A percentile compares a stretch with the other conserved stretches of the same genome.
Conservation (phyloP, 2,329 filamentous ascomycete species). For the Nannizziopsis arthrosporioides region DNA sequence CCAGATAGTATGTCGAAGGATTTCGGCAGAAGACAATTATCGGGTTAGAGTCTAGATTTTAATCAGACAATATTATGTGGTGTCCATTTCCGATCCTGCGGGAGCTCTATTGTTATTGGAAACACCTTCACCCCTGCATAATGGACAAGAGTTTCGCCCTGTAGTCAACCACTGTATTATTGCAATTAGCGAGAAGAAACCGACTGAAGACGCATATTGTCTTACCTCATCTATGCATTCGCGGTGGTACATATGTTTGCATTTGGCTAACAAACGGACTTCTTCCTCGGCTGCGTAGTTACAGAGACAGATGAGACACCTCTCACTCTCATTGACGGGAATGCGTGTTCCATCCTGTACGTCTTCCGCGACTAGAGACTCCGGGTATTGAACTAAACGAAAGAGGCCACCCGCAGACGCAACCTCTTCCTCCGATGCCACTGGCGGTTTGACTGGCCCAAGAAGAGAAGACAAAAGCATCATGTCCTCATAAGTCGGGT, state of each 20-base stretch:
- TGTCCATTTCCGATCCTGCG: not conserved
- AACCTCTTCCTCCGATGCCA: constrained; percentile 54
- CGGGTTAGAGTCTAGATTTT: too few species aligned
- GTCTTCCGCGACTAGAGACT: constrained; percentile 39
- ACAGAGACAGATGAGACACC: constrained; percentile 55
- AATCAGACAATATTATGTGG: not conserved
- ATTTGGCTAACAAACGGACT: constrained; percentile 49
- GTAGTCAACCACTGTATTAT: constrained; percentile 56
- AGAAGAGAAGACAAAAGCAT: constrained; percentile 55
- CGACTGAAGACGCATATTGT: constrained; percentile 9
- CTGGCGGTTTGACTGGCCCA: constrained; percentile 56
- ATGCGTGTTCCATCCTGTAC: constrained; percentile 29
- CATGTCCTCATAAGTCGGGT: constrained; percentile 62
- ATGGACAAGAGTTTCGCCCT: constrained; percentile 52
- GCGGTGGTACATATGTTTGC: constrained; percentile 55
- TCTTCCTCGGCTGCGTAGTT: constrained; percentile 54
- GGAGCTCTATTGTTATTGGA: constrained; percentile 20
- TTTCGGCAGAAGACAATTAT: not conserved
- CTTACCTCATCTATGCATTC: constrained; percentile 59
- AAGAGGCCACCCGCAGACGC: constrained; percentile 51
- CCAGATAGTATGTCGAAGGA: not conserved
- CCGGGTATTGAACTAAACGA: constrained; percentile 37
- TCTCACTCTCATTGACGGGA: constrained; percentile 38
- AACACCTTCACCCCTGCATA: constrained; percentile 49
- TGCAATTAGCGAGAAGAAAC: not conserved